Evolutionary conservation across 257 asterid genomes (phyloP).

Genomic region (Solanum stenotomum): DNA sequence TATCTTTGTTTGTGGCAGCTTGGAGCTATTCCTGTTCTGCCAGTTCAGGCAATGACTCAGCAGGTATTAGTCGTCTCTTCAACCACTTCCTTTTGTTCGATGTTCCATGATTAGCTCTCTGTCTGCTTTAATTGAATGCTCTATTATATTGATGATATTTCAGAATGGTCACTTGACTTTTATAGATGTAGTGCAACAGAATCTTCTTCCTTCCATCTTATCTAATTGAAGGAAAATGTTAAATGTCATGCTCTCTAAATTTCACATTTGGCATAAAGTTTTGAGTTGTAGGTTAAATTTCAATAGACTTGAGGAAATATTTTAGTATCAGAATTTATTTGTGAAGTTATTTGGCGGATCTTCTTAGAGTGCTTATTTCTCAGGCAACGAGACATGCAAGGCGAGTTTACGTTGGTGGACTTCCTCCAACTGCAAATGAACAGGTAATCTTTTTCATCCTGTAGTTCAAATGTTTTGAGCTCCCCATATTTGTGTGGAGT

Average conservation of each 20-base stretch:
- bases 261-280: not conserved
- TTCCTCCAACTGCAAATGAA: constrained; percentile 92
- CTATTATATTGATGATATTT: not conserved
- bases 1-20: constrained; percentile 37
- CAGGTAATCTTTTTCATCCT: constrained; percentile 38
- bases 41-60: constrained; percentile 97
- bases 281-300: not conserved
- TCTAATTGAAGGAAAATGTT: not conserved
- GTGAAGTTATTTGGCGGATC: not conserved
- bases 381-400: constrained; percentile 99
- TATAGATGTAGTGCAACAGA: not conserved
- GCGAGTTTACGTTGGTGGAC: constrained; percentile 98
- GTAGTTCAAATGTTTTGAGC: not conserved
- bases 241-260: not conserved
- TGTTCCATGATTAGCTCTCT: not conserved
- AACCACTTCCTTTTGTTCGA: not conserved
- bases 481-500: not conserved
- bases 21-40: constrained; percentile 66
- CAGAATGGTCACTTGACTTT: not conserved
- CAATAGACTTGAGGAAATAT: not conserved
- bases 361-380: not conserved
- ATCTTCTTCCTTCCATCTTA: not conserved
- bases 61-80: constrained; percentile 44
- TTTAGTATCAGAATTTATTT: not conserved
- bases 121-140: not conserved